A percentile compares a stretch with the other conserved stretches of the same genome.
phyloP scores from a whole-genome alignment of 345 rosid species.

The Hibiscus mutabilis region DNA sequence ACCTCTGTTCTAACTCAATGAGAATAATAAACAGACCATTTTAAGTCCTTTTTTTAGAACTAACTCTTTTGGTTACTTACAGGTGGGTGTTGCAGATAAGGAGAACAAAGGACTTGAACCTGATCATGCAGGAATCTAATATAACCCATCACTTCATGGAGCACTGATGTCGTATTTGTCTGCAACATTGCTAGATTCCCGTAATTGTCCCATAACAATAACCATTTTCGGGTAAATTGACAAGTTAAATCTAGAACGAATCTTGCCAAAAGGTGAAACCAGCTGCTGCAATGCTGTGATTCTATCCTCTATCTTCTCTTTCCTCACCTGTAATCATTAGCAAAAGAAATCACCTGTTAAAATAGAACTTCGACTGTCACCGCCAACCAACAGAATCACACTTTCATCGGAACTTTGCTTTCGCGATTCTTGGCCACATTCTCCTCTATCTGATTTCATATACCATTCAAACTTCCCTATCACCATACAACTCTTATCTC shows the following conservation, averaged over 20 bases:
- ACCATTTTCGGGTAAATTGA: too few species aligned
- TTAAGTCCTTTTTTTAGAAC: too few species aligned
- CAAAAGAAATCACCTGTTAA: neutral
- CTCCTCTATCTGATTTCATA: too few species aligned
- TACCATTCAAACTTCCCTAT: too few species aligned
- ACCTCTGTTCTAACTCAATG: conserved; percentile 27
- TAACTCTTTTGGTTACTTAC: too few species aligned
- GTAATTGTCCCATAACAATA: neutral
- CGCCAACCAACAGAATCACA: too few species aligned
- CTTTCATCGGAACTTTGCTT: too few species aligned
- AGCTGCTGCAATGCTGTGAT: conserved; percentile 71
- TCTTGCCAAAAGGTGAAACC: conserved; percentile 95
- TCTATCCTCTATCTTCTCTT: conserved; percentile 75
- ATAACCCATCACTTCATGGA: conserved; percentile 94
- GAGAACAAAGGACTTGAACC: conserved; percentile 78
- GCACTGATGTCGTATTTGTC: conserved; percentile 91
- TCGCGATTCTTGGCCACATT: too few species aligned
- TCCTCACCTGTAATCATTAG: conserved; percentile 34
- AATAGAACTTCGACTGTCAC: too few species aligned
- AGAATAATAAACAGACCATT: too few species aligned
- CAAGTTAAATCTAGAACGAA: neutral
- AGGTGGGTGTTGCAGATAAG: conserved; percentile 53
- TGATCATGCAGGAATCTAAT: conserved; percentile 92
- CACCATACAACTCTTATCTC: too few species aligned
- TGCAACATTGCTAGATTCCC: conserved; percentile 26